These are phyloP conservation scores for Backusella sp. DNA, from an alignment of 192 early-diverging fungal genomes.

Conservation along the genomic window DNA sequence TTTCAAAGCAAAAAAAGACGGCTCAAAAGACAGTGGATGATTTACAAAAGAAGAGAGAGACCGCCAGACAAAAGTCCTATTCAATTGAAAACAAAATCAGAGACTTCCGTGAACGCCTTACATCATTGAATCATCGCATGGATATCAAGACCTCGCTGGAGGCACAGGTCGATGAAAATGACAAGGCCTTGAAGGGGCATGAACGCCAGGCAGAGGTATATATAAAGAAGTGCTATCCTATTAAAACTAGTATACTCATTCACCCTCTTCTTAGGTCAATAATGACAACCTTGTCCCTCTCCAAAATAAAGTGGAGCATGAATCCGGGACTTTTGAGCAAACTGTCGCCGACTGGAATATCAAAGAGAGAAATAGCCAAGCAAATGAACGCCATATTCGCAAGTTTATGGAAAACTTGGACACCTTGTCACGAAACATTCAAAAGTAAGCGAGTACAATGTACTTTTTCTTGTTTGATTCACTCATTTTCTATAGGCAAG, in stretches of 20 bases:
- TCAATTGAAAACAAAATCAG: conserved; percentile 39
- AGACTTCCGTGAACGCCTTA: conserved; percentile 9
- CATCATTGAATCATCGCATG: neutral
- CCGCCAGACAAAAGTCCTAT: conserved; percentile 28
- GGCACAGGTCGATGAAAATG: neutral
- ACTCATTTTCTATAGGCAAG: neutral
- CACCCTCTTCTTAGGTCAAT: neutral
- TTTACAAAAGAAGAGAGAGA: conserved; percentile 41
- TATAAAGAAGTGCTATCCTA: neutral
- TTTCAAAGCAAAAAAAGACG: conserved; percentile 43
- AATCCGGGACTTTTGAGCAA: neutral
- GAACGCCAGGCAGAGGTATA: neutral
- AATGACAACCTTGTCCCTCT: neutral
- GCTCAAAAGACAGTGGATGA: conserved; percentile 37
- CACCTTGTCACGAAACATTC: neutral
- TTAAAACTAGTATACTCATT: no score
- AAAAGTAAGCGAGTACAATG: neutral
- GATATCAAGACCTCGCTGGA: neutral
- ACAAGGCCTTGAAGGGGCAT: neutral
- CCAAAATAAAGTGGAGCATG: neutral
- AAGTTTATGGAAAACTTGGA: neutral
- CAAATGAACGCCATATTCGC: neutral
- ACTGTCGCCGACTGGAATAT: neutral
- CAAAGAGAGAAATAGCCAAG: neutral
- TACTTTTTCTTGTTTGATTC: neutral